Evolutionary conservation across 768 basidiomycete species (phyloP).

Genomic region (Phanerochaete sordida): DNA sequence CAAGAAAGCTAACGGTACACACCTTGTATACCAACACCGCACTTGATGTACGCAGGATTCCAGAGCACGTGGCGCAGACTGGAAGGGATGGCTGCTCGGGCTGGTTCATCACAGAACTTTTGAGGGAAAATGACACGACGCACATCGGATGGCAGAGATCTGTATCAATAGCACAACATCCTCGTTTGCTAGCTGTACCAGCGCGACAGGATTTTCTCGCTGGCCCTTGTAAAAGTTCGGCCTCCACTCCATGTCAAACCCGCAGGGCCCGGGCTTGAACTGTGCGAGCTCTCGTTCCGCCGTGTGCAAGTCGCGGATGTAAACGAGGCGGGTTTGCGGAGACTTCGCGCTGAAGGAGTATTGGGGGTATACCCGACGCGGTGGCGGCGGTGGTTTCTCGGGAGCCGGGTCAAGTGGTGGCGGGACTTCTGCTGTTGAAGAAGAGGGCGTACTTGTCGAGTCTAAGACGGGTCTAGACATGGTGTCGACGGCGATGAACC

Average conservation of each 20-base stretch:
- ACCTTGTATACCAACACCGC: constrained; percentile 76
- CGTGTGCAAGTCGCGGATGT: constrained; percentile 17
- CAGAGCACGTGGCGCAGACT: constrained; percentile 50
- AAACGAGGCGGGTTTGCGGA: constrained; percentile 19
- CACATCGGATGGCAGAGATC: constrained; percentile 53
- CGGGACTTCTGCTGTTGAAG: neutral
- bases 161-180: constrained; percentile 62
- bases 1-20: constrained; percentile 3
- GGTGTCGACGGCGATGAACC: too few species aligned
- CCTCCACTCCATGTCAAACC: constrained; percentile 82
- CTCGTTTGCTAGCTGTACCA: constrained; percentile 66
- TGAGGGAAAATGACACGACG: neutral
- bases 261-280: constrained; percentile 30
- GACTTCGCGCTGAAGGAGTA: constrained; percentile 20
- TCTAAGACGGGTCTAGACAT: too few species aligned
- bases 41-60: constrained; percentile 54
- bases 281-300: constrained; percentile 16
- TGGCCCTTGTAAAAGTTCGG: constrained; percentile 53
- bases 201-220: constrained; percentile 62
- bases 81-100: constrained; percentile 9
- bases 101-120: neutral
- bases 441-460: too few species aligned
- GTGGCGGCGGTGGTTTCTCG: neutral
- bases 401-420: neutral
- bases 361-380: constrained; percentile 2